Percentiles rank a stretch among this genome's conserved stretches.
These are phyloP conservation scores for Aspergillus fumigatus DNA, from an alignment of 2,329 filamentous ascomycete genomes.

Conservation along the genomic window DNA sequence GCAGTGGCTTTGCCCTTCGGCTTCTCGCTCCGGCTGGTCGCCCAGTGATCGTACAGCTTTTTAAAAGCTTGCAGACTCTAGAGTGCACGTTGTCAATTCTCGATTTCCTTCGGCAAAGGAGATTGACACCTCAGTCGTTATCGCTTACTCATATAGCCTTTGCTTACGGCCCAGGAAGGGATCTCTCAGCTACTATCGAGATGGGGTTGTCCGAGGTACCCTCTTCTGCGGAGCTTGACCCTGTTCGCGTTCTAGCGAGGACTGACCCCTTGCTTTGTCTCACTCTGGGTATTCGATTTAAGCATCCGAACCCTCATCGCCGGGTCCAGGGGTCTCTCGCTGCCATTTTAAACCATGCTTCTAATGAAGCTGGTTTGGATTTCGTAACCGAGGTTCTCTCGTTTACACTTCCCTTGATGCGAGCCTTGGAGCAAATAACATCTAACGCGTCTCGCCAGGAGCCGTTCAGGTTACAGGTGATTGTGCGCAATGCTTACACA, in stretches of 20 bases:
- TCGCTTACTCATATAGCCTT: constrained; percentile 35
- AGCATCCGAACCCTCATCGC: constrained; percentile 35
- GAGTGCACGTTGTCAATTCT: constrained; percentile 34
- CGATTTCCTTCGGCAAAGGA: constrained; percentile 30
- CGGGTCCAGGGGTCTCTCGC: constrained; percentile 38
- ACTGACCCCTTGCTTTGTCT: constrained; percentile 23
- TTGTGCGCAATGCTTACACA: constrained; percentile 31
- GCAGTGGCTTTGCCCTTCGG: constrained; percentile 35
- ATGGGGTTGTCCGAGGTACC: constrained; percentile 24
- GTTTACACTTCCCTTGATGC: constrained; percentile 36
- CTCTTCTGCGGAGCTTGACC: constrained; percentile 16
- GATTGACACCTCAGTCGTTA: constrained; percentile 27
- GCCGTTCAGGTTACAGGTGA: constrained; percentile 28
- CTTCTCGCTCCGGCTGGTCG: constrained; percentile 33
- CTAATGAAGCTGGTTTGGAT: constrained; percentile 26
- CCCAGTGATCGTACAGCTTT: constrained; percentile 30
- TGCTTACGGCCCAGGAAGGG: constrained; percentile 26
- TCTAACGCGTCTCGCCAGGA: constrained; percentile 18
- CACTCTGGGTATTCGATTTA: constrained; percentile 31
- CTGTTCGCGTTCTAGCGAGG: constrained; percentile 18
- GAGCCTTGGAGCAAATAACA: constrained; percentile 33
- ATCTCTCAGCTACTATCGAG: constrained; percentile 28
- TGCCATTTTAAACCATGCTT: constrained; percentile 30
- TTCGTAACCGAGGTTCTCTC: constrained; percentile 28
- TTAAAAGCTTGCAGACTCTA: constrained; percentile 36